Conservation (phyloP, 2,329 filamentous ascomycete genomes). For the Ceratocystis cubensis region DNA sequence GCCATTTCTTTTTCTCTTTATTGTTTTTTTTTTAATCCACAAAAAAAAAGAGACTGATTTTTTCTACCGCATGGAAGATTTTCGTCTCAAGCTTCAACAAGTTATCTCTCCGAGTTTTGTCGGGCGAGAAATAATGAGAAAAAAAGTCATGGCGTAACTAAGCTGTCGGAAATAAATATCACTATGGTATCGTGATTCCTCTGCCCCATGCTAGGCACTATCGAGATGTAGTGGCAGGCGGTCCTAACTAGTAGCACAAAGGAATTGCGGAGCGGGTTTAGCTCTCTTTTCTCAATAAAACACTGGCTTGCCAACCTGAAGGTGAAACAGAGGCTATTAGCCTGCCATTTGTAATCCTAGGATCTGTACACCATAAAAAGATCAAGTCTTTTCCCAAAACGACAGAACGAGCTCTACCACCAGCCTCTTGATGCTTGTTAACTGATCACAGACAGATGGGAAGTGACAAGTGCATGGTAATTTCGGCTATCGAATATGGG, state of each 20-base stretch:
- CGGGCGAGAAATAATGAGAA: background rate
- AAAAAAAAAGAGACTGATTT: no score
- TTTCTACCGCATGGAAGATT: background rate
- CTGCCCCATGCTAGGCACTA: background rate
- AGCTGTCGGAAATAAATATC: background rate
- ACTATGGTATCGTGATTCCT: background rate
- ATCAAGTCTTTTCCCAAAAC: background rate
- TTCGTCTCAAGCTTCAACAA: background rate
- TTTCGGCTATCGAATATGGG: background rate
- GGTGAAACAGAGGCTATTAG: constrained; percentile 7
- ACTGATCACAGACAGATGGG: background rate
- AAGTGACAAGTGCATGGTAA: constrained; percentile 5
- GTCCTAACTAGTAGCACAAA: background rate
- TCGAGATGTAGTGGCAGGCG: background rate
- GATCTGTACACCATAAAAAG: background rate
- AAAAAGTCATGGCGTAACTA: background rate
- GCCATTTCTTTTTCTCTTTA: background rate
- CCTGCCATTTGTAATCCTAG: background rate
- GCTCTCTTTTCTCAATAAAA: constrained; percentile 1
- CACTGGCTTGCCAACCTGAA: constrained; percentile 5
- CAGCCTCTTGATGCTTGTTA: background rate
- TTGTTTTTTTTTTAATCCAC: no score
- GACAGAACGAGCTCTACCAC: background rate
- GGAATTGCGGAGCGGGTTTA: background rate
- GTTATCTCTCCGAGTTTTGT: background rate